Evolutionary conservation across 1,284 basidiomycete genomes (phyloP).

Genomic region (Erythrobasidium hasegawianum): DNA sequence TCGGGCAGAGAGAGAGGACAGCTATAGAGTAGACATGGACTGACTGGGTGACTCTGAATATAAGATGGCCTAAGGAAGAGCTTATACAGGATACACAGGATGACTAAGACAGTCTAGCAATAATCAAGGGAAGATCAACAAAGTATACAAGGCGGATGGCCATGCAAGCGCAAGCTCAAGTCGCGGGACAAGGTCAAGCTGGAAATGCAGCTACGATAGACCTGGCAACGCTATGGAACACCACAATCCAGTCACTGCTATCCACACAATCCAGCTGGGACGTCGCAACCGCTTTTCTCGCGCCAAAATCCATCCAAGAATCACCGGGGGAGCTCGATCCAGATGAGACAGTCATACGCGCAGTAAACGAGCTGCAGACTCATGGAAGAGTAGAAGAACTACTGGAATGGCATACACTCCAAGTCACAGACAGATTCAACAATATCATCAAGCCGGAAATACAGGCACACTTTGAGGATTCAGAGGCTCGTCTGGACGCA

Average conservation of each 20-base stretch:
- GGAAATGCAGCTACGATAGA: background rate
- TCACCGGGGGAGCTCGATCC: constrained; percentile 1
- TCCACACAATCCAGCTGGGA: constrained; percentile 22
- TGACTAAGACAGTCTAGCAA: no score
- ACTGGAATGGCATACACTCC: constrained; percentile 57
- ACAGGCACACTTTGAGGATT: constrained; percentile 14
- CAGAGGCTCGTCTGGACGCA: constrained; percentile 7
- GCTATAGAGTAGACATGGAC: background rate
- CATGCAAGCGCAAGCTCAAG: background rate
- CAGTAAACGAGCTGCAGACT: constrained; percentile 19
- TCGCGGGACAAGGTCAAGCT: background rate
- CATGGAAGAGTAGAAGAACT: constrained; percentile 55
- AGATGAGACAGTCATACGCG: constrained; percentile 5
- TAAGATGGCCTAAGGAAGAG: no score
- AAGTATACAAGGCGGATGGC: no score
- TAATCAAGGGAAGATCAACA: no score
- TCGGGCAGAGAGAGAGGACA: constrained; percentile 4
- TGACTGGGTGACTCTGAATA: no score
- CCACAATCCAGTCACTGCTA: background rate
- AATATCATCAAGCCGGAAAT: constrained; percentile 26
- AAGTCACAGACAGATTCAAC: constrained; percentile 50
- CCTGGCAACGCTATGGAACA: constrained; percentile 17
- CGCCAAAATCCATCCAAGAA: constrained; percentile 27
- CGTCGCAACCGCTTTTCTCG: constrained; percentile 25
- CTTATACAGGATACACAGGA: no score